Evolutionary conservation across 2,329 filamentous ascomycete genomes (phyloP).

Genomic region (Penicillium sp.): DNA sequence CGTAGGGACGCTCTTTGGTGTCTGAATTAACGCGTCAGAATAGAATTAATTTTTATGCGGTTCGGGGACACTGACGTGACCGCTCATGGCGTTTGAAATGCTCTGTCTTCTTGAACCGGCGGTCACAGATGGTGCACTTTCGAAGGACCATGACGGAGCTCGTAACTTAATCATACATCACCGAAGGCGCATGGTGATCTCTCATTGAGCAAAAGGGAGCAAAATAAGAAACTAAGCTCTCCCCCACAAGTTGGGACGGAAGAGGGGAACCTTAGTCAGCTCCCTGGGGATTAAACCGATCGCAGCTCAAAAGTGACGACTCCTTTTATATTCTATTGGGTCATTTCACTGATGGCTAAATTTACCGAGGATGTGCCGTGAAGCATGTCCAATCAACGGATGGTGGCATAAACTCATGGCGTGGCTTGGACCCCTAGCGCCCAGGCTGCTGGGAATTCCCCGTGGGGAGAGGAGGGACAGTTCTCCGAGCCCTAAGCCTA

Average conservation of each 20-base stretch:
- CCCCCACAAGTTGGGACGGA: not conserved
- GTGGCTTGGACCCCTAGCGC: constrained; percentile 7
- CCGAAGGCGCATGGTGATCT: constrained; percentile 7
- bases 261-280: constrained; percentile 15
- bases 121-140: constrained; percentile 52
- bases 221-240: not conserved
- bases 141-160: constrained; percentile 41
- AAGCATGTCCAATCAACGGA: not conserved
- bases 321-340: not conserved
- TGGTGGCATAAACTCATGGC: not conserved
- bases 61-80: constrained; percentile 48
- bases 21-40: constrained; percentile 37
- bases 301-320: not conserved
- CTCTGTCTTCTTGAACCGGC: constrained; percentile 57
- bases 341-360: not conserved
- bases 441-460: constrained; percentile 12
- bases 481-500: constrained; percentile 8
- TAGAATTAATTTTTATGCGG: not conserved
- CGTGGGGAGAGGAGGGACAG: constrained; percentile 5
- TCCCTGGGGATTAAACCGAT: constrained; percentile 13
- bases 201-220: not conserved
- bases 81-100: constrained; percentile 58
- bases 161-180: constrained; percentile 8
- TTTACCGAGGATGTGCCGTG: constrained; percentile 12
- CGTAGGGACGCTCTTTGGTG: constrained; percentile 56